Conservation (phyloP, 805 yeast species). For the Aciculoconidium aculeatum region DNA sequence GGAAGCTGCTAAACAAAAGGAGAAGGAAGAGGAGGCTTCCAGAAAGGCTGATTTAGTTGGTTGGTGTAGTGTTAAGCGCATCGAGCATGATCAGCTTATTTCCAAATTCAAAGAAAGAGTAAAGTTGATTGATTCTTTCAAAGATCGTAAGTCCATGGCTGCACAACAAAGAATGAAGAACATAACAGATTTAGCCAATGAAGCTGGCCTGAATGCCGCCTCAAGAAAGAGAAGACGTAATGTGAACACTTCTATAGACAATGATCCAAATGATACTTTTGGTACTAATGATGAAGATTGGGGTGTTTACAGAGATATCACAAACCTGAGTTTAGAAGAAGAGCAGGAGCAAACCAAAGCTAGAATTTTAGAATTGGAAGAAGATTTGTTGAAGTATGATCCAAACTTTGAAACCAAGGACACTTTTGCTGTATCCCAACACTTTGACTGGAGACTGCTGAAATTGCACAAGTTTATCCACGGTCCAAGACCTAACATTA, state of each 20-base stretch:
- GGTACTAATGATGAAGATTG: conserved; percentile 96
- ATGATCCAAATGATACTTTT: conserved; percentile 89
- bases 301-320: conserved; percentile 82
- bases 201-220: conserved; percentile 49
- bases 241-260: conserved; percentile 66
- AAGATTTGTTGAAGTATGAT: conserved; percentile 72
- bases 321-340: conserved; percentile 71
- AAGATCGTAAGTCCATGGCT: conserved; percentile 84
- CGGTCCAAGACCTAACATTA: conserved; percentile 84
- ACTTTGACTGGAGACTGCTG: conserved; percentile 78
- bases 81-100: conserved; percentile 53
- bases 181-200: conserved; percentile 80
- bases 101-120: conserved; percentile 58
- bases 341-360: conserved; percentile 69
- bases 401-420: conserved; percentile 83
- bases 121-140: conserved; percentile 68
- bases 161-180: conserved; percentile 91
- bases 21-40: conserved; percentile 68
- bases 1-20: conserved; percentile 53
- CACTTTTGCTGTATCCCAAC: conserved; percentile 63
- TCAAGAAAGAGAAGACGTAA: conserved; percentile 39
- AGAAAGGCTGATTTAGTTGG: conserved; percentile 64
- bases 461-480: conserved; percentile 76
- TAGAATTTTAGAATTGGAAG: conserved; percentile 58
- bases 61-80: conserved; percentile 74